These are phyloP conservation scores for Skeletonema marinoi DNA, from an alignment of 108 stramenopile species.

Conservation along the genomic window DNA sequence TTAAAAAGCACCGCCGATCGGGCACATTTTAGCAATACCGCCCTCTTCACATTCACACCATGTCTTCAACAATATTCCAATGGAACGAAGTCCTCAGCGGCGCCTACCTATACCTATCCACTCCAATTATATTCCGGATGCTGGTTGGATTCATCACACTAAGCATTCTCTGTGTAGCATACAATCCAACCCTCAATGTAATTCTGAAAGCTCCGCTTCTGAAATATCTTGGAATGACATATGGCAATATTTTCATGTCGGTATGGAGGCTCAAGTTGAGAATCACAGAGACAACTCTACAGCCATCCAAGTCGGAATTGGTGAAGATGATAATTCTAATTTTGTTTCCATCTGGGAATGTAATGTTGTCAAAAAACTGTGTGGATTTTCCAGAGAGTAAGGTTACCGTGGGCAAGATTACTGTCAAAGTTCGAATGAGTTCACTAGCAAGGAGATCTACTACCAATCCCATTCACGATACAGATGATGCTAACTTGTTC, in stretches of 20 bases:
- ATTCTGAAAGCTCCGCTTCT: slow-evolving; percentile 13
- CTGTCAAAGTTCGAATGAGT: slow-evolving; percentile 15
- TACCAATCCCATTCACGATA: too few species aligned
- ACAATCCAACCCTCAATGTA: neutral
- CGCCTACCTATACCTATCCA: neutral
- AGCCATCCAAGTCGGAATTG: slow-evolving; percentile 23
- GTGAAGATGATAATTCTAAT: slow-evolving; percentile 8
- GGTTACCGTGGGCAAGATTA: slow-evolving; percentile 17
- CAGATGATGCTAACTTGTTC: neutral
- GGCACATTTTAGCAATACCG: too few species aligned
- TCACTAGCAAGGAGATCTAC: neutral
- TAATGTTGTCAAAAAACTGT: slow-evolving; percentile 12
- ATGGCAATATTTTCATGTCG: slow-evolving; percentile 14
- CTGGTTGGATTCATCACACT: neutral
- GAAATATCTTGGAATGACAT: slow-evolving; percentile 37
- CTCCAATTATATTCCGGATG: neutral
- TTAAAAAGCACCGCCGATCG: too few species aligned
- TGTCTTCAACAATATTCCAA: neutral
- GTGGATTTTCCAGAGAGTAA: slow-evolving; percentile 30
- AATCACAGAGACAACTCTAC: slow-evolving; percentile 13
- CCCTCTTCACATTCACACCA: neutral
- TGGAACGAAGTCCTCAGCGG: neutral
- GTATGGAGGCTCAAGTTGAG: slow-evolving; percentile 5
- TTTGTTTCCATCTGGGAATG: slow-evolving; percentile 35
- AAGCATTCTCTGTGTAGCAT: neutral